Evolutionary conservation across 2,329 filamentous ascomycete genomes (phyloP), one percentile per base, ranked within the genome.

Genomic region (Pseudogymnoascus destructans): DNA sequence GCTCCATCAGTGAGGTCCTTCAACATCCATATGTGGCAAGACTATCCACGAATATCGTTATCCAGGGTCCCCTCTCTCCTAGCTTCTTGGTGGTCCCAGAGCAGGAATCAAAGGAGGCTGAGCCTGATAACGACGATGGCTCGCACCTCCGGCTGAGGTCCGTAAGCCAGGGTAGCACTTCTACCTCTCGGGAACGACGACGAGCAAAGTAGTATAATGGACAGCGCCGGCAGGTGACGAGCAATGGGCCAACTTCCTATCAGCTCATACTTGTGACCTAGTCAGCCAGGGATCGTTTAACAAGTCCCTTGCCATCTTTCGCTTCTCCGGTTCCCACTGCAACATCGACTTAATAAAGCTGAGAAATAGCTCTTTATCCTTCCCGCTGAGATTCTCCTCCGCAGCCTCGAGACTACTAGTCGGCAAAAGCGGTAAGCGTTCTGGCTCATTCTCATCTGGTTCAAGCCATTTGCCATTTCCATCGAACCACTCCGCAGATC

Each of bases 271-370:
- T 23, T 23, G 23, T 23, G 23, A 23, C 38, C 25, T 61, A 15
- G 19, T 49, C 36, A 62, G 55, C 61, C 61, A 62, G 15, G 57
- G 61, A 59, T 62, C 59, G 4, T 59, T 30, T n/a, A 59, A 59
- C 15, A 62, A 59, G 35, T 61, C 61, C 38, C 57, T 52, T 42
- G 61, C 58, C 19, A 58, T 62, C 54, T 59, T 62, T 30, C 61
- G 57, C 57, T 62, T 62, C 58, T 62, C 59, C 6, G 61, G 61
- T 56, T 62, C 61, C 61, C 59, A 61, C 17, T 61, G 59, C 30
- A 62, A 58, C 57, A 62, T 62, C 17, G 58, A 62, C 55, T 35
- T 61, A 6, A 62, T 54, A 57, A 62, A 62, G 49, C 58, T 58
- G 27, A 62, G 42, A 58, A 62, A 62, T 21, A 61, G 32, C 58